Evolutionary conservation across 2,329 filamentous ascomycete genomes (phyloP).

Genomic region (Fusarium xylarioides): DNA sequence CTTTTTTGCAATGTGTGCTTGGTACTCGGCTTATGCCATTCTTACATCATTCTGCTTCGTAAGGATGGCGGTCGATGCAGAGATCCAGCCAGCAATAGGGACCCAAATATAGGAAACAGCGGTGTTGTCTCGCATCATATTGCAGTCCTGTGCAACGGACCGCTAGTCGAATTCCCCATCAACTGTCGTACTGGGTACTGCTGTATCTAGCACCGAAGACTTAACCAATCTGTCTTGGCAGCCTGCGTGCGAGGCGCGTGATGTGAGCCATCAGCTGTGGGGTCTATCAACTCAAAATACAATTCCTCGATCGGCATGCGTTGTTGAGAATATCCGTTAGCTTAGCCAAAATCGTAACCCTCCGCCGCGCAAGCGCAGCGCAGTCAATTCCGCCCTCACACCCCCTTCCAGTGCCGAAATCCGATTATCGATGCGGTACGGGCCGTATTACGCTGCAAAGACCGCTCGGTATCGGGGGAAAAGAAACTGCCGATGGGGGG

Average conservation of each 20-base stretch:
- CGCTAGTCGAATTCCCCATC: background rate
- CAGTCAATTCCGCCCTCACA: background rate
- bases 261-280: too few relatives aligned
- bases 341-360: background rate
- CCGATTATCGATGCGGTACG: background rate
- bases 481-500: background rate
- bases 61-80: background rate
- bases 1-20: rapidly evolving
- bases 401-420: background rate
- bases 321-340: background rate
- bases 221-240: background rate
- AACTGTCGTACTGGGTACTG: background rate
- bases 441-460: background rate
- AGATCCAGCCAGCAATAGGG: rapidly evolving
- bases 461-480: too few relatives aligned
- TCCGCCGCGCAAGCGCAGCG: background rate
- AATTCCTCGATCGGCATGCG: background rate
- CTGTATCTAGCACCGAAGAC: rapidly evolving
- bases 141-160: rapidly evolving
- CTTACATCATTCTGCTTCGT: rapidly evolving
- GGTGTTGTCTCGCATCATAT: rapidly evolving
- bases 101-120: rapidly evolving
- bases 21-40: rapidly evolving
- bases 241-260: too few relatives aligned
- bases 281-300: background rate